Evolutionary conservation across 257 asterid genomes (phyloP).

Genomic region (Solanum sejunctum): DNA sequence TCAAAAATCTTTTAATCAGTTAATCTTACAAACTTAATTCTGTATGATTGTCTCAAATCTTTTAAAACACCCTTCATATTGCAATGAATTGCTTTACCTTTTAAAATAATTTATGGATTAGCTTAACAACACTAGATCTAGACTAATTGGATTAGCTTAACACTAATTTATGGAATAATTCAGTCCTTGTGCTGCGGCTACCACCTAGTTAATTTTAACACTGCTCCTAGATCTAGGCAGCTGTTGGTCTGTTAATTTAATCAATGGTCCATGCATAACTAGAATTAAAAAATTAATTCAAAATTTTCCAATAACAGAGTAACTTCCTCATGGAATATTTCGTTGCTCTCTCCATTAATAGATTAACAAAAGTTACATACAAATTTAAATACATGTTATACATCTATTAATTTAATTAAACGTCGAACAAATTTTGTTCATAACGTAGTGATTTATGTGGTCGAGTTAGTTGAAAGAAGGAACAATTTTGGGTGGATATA

Average conservation of each 20-base stretch:
- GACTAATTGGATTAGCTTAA: not conserved
- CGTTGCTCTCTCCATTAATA: not conserved
- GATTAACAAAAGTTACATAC: too few relatives aligned
- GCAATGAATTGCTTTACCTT: not conserved
- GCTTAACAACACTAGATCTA: too few relatives aligned
- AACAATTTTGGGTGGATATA: not conserved
- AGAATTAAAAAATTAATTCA: not conserved
- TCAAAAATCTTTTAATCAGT: not conserved
- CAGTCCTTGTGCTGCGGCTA: not conserved
- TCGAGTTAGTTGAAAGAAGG: not conserved
- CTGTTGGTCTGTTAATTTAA: too few relatives aligned
- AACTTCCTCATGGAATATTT: not conserved
- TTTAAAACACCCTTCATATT: not conserved
- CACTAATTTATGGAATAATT: not conserved
- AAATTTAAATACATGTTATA: not conserved
- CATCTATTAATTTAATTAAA: not conserved
- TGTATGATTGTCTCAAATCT: not conserved
- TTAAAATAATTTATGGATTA: too few relatives aligned
- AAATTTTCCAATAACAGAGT: not conserved
- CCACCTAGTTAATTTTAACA: not conserved
- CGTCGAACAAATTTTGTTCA: not conserved
- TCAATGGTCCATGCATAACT: not conserved
- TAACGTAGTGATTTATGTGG: not conserved
- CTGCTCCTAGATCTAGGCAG: not conserved
- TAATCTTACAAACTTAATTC: not conserved